phyloP scores from a whole-genome alignment of 495 filamentous ascomycete genomes.

The Chaetomium tenue region DNA sequence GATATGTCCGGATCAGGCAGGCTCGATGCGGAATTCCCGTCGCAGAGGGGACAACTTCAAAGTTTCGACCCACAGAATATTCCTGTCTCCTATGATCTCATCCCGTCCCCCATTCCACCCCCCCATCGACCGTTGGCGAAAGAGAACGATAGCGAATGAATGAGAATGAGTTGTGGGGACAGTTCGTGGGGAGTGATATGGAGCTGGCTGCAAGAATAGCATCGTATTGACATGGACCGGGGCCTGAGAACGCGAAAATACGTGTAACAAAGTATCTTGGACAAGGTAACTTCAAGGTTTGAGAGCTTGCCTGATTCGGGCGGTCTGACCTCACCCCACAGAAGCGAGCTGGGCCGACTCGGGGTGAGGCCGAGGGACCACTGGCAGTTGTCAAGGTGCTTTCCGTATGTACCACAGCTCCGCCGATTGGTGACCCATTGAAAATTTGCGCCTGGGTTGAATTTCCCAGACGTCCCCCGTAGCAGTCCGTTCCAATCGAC shows the following conservation, averaged over 20 bases:
- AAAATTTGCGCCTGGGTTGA: constrained; percentile 18
- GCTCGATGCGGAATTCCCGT: constrained; percentile 1
- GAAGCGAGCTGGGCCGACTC: constrained; percentile 26
- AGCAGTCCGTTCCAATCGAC: constrained; percentile 1
- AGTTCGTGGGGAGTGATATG: background rate
- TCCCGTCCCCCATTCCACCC: constrained; percentile 8
- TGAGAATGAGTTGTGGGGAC: constrained; percentile 4
- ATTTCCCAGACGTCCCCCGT: background rate
- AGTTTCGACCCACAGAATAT: constrained; percentile 9
- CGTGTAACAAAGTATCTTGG: background rate
- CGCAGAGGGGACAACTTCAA: background rate
- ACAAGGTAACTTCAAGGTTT: too few species aligned
- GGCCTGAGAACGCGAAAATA: background rate
- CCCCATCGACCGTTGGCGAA: constrained; percentile 11
- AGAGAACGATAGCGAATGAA: constrained; percentile 19
- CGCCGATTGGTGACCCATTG: constrained; percentile 15
- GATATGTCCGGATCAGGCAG: constrained; percentile 12
- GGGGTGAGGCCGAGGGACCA: constrained; percentile 1
- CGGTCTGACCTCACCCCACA: constrained; percentile 32
- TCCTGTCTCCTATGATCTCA: constrained; percentile 21
- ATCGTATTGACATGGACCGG: too few species aligned
- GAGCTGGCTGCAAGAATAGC: constrained; percentile 5
- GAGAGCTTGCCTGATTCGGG: constrained; percentile 11
- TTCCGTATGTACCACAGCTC: background rate
- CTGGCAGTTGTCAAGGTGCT: background rate